Conservation (phyloP, 192 early-diverging fungal species). For the Umbelopsis vinacea region DNA sequence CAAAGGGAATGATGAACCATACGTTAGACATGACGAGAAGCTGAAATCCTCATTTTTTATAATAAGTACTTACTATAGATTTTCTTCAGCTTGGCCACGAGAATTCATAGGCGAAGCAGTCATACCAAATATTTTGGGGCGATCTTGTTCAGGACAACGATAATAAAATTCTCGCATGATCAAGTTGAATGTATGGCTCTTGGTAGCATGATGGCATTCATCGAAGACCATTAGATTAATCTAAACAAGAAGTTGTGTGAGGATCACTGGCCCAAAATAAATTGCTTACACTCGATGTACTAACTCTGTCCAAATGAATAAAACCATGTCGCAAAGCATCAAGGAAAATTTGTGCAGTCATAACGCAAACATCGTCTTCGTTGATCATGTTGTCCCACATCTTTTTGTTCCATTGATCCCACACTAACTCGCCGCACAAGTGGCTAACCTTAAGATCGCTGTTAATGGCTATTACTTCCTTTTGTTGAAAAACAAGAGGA, state of each 20-base stretch:
- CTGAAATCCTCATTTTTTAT: background rate
- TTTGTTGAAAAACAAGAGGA: constrained; percentile 86
- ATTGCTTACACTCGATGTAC: background rate
- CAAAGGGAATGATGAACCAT: too few species aligned
- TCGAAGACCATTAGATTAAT: constrained; percentile 92
- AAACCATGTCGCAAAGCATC: constrained; percentile 75
- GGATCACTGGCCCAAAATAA: background rate
- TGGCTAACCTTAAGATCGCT: constrained; percentile 62
- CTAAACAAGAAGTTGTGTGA: constrained; percentile 31
- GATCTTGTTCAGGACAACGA: constrained; percentile 39
- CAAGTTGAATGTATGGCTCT: constrained; percentile 74
- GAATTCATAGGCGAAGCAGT: constrained; percentile 84
- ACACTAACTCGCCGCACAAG: constrained; percentile 70
- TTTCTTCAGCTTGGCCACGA: constrained; percentile 8
- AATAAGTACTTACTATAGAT: constrained; percentile 20
- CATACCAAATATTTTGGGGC: constrained; percentile 91
- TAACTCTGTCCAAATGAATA: constrained; percentile 62
- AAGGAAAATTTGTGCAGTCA: constrained; percentile 87
- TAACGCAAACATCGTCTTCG: constrained; percentile 74
- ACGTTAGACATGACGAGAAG: background rate
- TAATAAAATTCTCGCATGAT: constrained; percentile 88
- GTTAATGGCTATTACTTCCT: constrained; percentile 73
- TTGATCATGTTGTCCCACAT: constrained; percentile 66
- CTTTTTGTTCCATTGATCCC: constrained; percentile 62
- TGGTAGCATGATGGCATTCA: constrained; percentile 89